phyloP scores from a whole-genome alignment of 306 rosid species.

The Prosopis cineraria region DNA sequence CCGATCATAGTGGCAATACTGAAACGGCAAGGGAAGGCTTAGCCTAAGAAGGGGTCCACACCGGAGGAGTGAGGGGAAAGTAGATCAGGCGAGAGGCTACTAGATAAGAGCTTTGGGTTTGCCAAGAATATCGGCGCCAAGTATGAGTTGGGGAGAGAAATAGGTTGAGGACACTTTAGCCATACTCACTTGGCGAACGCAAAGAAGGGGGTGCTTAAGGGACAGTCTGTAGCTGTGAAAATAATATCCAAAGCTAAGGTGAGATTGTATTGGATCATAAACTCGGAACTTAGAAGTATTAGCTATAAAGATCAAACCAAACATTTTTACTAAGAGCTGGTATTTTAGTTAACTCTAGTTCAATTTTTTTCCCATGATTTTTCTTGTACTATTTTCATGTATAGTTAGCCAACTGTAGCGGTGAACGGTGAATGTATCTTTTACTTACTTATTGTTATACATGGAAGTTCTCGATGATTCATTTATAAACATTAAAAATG shows the following conservation, averaged over 20 bases:
- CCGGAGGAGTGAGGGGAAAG: slow-evolving; percentile 75
- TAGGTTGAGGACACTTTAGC: slow-evolving; percentile 97
- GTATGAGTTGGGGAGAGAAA: slow-evolving; percentile 85
- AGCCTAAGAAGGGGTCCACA: slow-evolving; percentile 71
- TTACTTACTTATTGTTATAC: neutral
- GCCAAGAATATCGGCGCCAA: slow-evolving; percentile 73
- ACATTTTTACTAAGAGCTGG: slow-evolving; percentile 11
- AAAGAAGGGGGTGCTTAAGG: slow-evolving; percentile 87
- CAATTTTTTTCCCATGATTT: neutral
- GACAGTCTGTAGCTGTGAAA: slow-evolving; percentile 85
- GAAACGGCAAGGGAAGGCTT: slow-evolving; percentile 60
- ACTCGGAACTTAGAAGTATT: too few species aligned
- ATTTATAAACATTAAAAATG: too few species aligned
- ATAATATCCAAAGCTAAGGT: slow-evolving; percentile 94
- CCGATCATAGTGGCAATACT: slow-evolving; percentile 81
- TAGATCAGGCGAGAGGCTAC: slow-evolving; percentile 57
- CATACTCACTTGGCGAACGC: slow-evolving; percentile 86
- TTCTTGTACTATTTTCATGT: too few species aligned
- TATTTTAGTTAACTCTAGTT: slow-evolving; percentile 24
- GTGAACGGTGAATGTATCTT: slow-evolving; percentile 3
- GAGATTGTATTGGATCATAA: neutral
- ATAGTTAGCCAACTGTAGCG: neutral
- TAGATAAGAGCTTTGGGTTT: slow-evolving; percentile 87
- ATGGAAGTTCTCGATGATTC: neutral
- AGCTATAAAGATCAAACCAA: slow-evolving; percentile 24